Evolutionary conservation across 805 yeast genomes (phyloP), one percentile per base, ranked within the genome.

Genomic region (Priceomyces carsonii): DNA sequence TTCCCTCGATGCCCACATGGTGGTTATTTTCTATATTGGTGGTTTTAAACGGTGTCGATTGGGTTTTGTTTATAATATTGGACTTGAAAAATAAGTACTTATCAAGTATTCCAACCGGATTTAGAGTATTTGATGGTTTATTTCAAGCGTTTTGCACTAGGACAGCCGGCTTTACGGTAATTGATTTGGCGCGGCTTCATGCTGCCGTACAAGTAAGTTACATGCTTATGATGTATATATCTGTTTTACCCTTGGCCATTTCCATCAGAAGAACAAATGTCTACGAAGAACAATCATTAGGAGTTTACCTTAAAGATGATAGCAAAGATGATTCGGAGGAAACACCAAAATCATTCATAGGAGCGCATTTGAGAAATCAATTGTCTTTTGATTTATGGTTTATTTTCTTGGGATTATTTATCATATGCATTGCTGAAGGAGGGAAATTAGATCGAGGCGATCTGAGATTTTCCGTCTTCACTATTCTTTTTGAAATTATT

Each of bases 211-310:
- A 89, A 58, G 95, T 93, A 18, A 80, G 93, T 48, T 93, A 93
- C 57, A 75, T 88, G 80, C 75, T 93, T 41, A 91, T 93, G 98
- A 93, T 93, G 99, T 93, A 93, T 63, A 89, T 93, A 18, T 91
- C 98, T 10, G 97, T 91, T 28, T 71, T 90, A 55, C 99, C 99
- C 1, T 68, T 93, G 48, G 99, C 99, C 20, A 93, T 93, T 45
- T 87, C 96, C 24, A 89, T 93, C 43, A 80, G 99, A 65, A 77
- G 97, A 58, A 93, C 99, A 13, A 93, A 93, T 57, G 99, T 93
- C 36, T 93, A 93, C 63, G 99, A 93, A 57, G 99, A 93, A 53
- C 98, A 89, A 55, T 85, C 96, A 0, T 64, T 93, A 38, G 99
- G 99, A n/a, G 75, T 89, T n/a, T 90, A 86, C 53, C 52, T 64